Percentiles rank a stretch among this genome's conserved stretches.
These are phyloP conservation scores for Penicillium sp. DNA, from an alignment of 2,329 filamentous ascomycete species.

Conservation along the genomic window DNA sequence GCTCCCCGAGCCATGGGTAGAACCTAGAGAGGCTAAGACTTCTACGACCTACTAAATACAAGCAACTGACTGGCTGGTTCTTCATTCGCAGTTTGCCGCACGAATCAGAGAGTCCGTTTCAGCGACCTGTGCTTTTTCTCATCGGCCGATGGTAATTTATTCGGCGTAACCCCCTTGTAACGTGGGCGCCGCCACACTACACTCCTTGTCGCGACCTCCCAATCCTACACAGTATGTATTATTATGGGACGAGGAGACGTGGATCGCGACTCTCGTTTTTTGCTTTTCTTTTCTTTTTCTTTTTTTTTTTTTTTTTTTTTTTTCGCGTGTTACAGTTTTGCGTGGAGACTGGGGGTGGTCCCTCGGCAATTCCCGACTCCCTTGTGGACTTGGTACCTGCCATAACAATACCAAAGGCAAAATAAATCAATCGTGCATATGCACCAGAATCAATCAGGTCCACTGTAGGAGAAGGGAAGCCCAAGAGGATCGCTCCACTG, in stretches of 20 bases:
- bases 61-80: not conserved
- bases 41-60: not conserved
- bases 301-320: not conserved
- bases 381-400: not conserved
- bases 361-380: constrained; percentile 1
- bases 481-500: not conserved
- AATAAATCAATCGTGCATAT: not conserved
- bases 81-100: not conserved
- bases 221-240: not conserved
- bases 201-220: constrained; percentile 3
- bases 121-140: not conserved
- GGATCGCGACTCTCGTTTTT: not conserved
- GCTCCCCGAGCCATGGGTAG: constrained; percentile 1
- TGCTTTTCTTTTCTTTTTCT: not conserved
- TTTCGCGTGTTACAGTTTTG: not conserved
- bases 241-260: not conserved
- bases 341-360: constrained; percentile 4
- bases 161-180: not conserved
- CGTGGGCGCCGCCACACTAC: not conserved
- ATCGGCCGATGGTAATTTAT: not conserved
- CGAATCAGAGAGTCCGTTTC: not conserved
- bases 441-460: not conserved
- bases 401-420: not conserved
- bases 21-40: not conserved
- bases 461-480: not conserved